Evolutionary conservation across 2,329 filamentous ascomycete species (phyloP), one percentile per base, ranked within the genome.

Genomic region (Colletotrichum cereale): DNA sequence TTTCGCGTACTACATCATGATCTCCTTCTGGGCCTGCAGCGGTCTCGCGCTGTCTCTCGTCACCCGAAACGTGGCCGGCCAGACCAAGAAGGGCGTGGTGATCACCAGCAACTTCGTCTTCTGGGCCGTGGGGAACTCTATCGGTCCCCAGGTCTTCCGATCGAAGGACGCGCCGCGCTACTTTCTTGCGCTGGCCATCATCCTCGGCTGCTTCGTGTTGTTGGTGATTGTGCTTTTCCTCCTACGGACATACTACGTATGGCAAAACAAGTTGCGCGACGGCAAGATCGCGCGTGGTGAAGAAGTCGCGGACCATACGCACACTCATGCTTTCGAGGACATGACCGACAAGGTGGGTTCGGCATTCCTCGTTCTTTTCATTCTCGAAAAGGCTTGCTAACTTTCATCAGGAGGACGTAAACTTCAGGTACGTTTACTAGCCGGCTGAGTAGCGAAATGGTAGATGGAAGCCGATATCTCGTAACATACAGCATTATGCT

Each of bases 281-380:
- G 57, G n/a, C 7, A 70, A 70, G 56, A 66, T 66, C 47, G 47
- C 55, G 18, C 55, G 62, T 2, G 67, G 67, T 2, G 62, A 70
- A 26, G 67, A 40, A 7, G 24, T 62, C 38, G 67, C 67, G 8
- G 67, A 70, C 26, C 14, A 42, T 2, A 40, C 62, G 2, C 67
- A 70, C 26, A 48, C 62, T 12, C 87, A 89, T 75, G 88, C 87
- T 1, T 91, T 89, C 76, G 89, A 91, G 76, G 89, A 91, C 76
- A 80, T 90, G 76, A 91, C 89, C 5, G 89, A 91, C 76, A 83
- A 81, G 78, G 86, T 90, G 82, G 90, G 91, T 75, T 75, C 84
- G 26, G 86, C 86, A 72, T 91, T 78, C 81, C 1, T 10, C 21
- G 14, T 4, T 16, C 8, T 8, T 29, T 26, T 18, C 18, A 3